Evolutionary conservation across 202 grass and related monocot species (phyloP).

Genomic region (Hordeum pubiflorum): DNA sequence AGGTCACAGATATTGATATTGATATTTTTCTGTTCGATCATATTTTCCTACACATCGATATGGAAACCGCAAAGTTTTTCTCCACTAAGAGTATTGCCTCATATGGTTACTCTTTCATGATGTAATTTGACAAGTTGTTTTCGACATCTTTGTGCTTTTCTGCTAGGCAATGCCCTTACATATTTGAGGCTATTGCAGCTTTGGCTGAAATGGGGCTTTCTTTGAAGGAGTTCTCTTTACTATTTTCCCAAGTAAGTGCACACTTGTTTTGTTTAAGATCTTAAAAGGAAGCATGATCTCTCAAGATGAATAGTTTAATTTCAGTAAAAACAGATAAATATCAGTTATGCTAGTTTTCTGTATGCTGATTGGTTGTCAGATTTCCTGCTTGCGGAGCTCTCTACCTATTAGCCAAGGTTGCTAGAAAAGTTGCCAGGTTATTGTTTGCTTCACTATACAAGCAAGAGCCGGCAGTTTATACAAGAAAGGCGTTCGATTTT

Average conservation of each 20-base stretch:
- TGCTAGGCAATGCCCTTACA: constrained; percentile 72
- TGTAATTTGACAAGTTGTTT: constrained; percentile 20
- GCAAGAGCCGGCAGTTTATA: background rate
- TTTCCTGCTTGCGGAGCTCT: background rate
- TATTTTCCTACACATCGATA: background rate
- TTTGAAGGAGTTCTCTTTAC: constrained; percentile 72
- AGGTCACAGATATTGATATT: background rate
- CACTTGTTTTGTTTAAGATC: background rate
- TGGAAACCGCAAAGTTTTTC: background rate
- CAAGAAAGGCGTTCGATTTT: background rate
- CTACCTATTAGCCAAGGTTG: background rate
- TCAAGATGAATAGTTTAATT: background rate
- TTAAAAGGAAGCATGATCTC: constrained; percentile 16
- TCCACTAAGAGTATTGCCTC: background rate
- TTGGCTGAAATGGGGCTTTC: constrained; percentile 89
- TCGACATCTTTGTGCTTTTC: constrained; percentile 12
- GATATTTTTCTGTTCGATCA: background rate
- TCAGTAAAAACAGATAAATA: background rate
- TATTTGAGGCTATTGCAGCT: constrained; percentile 87
- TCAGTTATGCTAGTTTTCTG: background rate
- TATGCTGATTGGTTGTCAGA: background rate
- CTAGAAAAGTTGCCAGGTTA: background rate
- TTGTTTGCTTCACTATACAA: constrained; percentile 1
- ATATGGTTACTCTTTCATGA: background rate
- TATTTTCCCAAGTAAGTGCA: constrained; percentile 77